These are phyloP conservation scores for Protomyces lactucae-debilis DNA, from an alignment of 1,139 yeast species.

Conservation along the genomic window DNA sequence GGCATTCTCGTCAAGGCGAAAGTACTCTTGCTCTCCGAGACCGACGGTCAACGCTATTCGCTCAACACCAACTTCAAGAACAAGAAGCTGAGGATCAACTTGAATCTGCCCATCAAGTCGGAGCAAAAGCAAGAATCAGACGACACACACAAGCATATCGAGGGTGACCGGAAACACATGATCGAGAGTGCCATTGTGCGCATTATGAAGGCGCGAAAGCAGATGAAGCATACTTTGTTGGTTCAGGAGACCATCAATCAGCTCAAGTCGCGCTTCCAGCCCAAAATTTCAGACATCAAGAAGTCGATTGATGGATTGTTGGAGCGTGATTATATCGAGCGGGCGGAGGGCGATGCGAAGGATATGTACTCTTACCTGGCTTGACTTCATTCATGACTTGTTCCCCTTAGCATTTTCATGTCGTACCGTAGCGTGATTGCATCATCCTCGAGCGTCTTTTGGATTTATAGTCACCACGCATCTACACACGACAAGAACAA, in stretches of 20 bases:
- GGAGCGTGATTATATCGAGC: constrained; percentile 77
- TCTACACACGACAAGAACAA: too few relatives aligned
- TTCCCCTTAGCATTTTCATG: not conserved
- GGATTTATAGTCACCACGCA: too few relatives aligned
- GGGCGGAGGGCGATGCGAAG: constrained; percentile 57
- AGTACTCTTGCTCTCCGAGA: constrained; percentile 55
- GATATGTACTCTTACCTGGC: constrained; percentile 73
- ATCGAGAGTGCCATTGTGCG: constrained; percentile 92
- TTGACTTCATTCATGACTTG: constrained; percentile 35
- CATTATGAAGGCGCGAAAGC: constrained; percentile 64
- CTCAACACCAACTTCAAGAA: constrained; percentile 79
- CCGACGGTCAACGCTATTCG: constrained; percentile 46
- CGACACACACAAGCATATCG: constrained; percentile 78
- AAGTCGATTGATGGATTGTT: constrained; percentile 78
- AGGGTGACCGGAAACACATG: constrained; percentile 78
- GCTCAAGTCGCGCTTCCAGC: constrained; percentile 76
- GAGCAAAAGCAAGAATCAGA: constrained; percentile 74
- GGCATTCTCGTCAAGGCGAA: constrained; percentile 75
- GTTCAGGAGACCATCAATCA: constrained; percentile 87
- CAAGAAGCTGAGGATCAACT: constrained; percentile 76
- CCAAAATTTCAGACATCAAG: constrained; percentile 80
- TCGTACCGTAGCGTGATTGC: not conserved
- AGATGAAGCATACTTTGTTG: constrained; percentile 68
- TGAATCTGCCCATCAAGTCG: constrained; percentile 73
- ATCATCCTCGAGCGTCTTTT: too few relatives aligned